phyloP scores from a whole-genome alignment of 179 eudicot species.

The Beta macrorhiza region DNA sequence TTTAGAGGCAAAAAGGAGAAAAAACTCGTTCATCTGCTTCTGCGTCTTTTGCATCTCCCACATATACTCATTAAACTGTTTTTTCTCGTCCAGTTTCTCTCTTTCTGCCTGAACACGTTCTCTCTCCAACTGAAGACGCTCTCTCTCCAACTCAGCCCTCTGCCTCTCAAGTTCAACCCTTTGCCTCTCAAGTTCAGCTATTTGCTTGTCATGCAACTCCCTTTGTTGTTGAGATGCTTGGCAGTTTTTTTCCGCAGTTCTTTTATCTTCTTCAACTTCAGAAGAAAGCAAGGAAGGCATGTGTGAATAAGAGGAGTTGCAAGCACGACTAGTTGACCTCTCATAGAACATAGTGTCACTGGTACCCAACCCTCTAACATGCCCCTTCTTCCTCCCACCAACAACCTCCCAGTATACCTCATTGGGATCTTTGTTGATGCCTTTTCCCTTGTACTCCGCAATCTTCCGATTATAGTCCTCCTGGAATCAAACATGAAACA shows the following conservation, averaged over 20 bases:
- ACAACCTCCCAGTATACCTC: neutral
- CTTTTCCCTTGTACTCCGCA: neutral
- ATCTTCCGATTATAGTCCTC: neutral
- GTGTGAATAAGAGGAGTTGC: neutral
- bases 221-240: slow-evolving; percentile 3
- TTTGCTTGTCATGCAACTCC: neutral
- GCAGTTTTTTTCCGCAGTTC: neutral
- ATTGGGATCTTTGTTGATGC: neutral
- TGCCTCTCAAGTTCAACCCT: neutral
- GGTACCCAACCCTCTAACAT: neutral
- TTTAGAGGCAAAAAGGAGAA: slow-evolving; percentile 1
- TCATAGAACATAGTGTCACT: neutral
- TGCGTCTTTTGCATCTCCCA: neutral
- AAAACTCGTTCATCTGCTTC: slow-evolving; percentile 1
- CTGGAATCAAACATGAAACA: neutral
- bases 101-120: neutral
- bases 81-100: neutral
- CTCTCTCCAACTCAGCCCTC: slow-evolving; percentile 7
- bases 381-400: neutral
- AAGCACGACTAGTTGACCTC: neutral
- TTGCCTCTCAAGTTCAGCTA: neutral
- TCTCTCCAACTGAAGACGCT: neutral
- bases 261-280: neutral
- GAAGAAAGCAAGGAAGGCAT: neutral
- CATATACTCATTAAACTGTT: neutral